Evolutionary conservation across 352 stramenopile genomes (phyloP), one percentile per base, ranked within the genome.

Genomic region (Hyaloperonospora brassicae): DNA sequence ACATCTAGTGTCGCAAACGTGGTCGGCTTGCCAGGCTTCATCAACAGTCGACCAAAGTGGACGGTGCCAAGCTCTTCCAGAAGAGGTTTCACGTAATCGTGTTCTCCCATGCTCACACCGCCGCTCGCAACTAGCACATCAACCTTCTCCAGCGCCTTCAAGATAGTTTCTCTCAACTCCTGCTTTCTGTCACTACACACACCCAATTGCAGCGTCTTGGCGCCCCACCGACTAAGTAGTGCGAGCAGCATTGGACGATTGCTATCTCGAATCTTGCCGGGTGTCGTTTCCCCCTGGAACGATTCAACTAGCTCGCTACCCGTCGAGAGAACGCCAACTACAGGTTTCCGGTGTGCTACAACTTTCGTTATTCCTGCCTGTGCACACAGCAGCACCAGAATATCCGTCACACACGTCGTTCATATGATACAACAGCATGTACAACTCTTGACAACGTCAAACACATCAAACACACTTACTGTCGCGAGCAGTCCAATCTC

Each of bases 1-100:
- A 80, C 52, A 0, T 70, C 61, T 12, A 70, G n/a, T 0, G 95
- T 98, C 0, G 96, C 91, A 64, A 98, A 98, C 1, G 95, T 98
- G 0, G 93, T 98, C 0, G 96, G 96, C 61, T 99, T 99, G 5
- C 96, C 96, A 13, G 96, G 95, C 59, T 98, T 98, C 95, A 99
- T 98, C 44, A 95, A 73, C 44, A 98, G 73, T 14, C 93, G 74
- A 13, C 93, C 94, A 76, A 99, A 98, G 61, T 98, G 93, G 7
- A 98, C 66, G 6, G 62, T 88, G 34, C 76, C 90, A 43, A 87
- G 78, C 53, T 77, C 64, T 40, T 96, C 80, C 23, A 98, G 72
- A 1, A 97, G 59, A 13, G 87, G 67, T 60, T 97, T 95, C 52
- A 98, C 88, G n/a, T 97, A 76, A 66, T 98, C 93, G n/a, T 95